Evolutionary conservation across 2,329 filamentous ascomycete genomes (phyloP), one percentile per base, ranked within the genome.

Genomic region (Botrytis elliptica): DNA sequence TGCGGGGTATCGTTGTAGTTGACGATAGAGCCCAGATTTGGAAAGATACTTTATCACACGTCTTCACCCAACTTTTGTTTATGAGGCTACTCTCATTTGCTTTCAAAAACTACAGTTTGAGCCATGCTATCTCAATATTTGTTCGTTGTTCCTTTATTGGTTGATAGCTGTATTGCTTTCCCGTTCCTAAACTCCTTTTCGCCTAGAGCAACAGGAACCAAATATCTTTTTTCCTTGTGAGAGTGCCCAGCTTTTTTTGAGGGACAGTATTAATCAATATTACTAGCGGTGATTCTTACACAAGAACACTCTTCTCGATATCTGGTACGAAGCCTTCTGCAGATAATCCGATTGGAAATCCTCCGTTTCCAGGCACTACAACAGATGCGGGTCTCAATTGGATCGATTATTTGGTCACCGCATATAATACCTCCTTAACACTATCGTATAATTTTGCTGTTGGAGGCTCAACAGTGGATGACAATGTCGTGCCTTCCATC

Each of bases 281-380:
- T 52, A 6, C 14, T 20, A 71, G 69, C 9, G 69, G 69, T 40
- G 69, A 71, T 20, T 71, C 57, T 12, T 71, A 71, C 36, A 49
- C 59, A 16, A 40, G 59, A 16, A 71, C 69, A 7, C 57, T 63
- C 16, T 71, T 71, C 69, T 71, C 69, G 22, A 71, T 71, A 29
- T 10, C 44, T 10, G 69, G 69, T 7, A 40, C 44, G 14, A 71
- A 71, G 18, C 59, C 69, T 29, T 71, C 59, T 14, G 25, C 42
- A 14, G 42, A 44, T 5, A 71, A 71, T 38, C 69, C 69, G 7
- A 71, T 71, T 6, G 69, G 69, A 46, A 71, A 71, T 29, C 69
- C 69, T 18, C 18, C 42, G n/a, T 71, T 71, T 36, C 69, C 69
- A 3, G 65, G 65, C 33, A 55, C 52, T 18, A 70, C 67, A 16